Conservation (phyloP, 805 yeast species). For the Kockiozyma suomiensis region DNA sequence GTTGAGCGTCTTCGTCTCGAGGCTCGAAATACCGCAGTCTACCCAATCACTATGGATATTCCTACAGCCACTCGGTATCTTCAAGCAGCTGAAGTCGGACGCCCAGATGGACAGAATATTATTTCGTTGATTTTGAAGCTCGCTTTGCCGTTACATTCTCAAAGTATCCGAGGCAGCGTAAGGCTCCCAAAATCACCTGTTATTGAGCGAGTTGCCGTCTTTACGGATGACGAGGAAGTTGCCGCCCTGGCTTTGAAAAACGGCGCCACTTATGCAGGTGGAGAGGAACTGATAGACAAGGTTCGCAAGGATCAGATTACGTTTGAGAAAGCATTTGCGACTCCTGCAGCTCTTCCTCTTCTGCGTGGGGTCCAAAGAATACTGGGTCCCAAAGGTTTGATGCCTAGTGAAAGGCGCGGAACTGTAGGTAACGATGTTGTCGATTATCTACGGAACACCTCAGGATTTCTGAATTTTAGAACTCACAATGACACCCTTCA, state of each 20-base stretch:
- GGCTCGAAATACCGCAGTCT: slow-evolving; percentile 50
- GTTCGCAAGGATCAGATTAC: slow-evolving; percentile 59
- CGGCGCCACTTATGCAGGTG: slow-evolving; percentile 73
- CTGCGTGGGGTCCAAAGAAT: slow-evolving; percentile 71
- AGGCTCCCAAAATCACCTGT: slow-evolving; percentile 73
- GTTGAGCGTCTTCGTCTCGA: slow-evolving; percentile 39
- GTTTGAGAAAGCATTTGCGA: slow-evolving; percentile 79
- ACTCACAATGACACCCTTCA: not conserved
- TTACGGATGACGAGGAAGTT: slow-evolving; percentile 60
- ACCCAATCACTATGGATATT: slow-evolving; percentile 66
- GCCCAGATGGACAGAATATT: slow-evolving; percentile 69
- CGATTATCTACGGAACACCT: not conserved
- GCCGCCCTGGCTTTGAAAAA: slow-evolving; percentile 56
- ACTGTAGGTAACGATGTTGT: slow-evolving; percentile 54
- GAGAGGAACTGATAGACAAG: slow-evolving; percentile 63
- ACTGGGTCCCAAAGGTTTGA: slow-evolving; percentile 85
- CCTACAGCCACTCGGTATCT: slow-evolving; percentile 68
- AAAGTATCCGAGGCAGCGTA: slow-evolving; percentile 71
- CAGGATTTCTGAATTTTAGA: slow-evolving; percentile 19
- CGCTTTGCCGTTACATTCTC: slow-evolving; percentile 74
- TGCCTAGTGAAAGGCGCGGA: slow-evolving; percentile 86
- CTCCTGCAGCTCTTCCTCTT: slow-evolving; percentile 73
- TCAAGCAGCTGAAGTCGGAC: slow-evolving; percentile 90
- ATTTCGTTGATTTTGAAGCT: slow-evolving; percentile 66
- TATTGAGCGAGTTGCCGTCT: slow-evolving; percentile 64